Conservation (phyloP, 306 rosid species). For the Quillaja saponaria region DNA sequence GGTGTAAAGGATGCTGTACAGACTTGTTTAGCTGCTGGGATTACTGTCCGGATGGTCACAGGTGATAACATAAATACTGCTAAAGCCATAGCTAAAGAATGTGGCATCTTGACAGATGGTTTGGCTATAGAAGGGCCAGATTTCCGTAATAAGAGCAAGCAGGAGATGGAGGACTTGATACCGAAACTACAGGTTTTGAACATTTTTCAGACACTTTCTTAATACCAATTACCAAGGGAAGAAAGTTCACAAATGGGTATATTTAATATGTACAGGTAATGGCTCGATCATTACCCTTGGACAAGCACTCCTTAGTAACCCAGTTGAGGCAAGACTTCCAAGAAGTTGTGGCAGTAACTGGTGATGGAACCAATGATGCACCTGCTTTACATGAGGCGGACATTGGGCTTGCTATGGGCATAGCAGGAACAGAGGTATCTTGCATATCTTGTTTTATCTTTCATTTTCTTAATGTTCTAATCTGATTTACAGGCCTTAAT, state of each 20-base stretch:
- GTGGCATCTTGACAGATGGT: conserved; percentile 89
- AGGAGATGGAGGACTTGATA: conserved; percentile 61
- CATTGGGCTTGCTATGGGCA: conserved; percentile 94
- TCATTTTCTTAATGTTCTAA: not conserved
- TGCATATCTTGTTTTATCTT: not conserved
- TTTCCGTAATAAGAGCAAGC: conserved; percentile 53
- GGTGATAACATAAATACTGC: conserved; percentile 94
- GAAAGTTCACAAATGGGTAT: conserved; percentile 7
- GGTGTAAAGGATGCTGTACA: conserved; percentile 81
- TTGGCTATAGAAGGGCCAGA: conserved; percentile 89
- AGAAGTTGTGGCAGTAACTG: conserved; percentile 94
- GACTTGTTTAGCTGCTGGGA: conserved; percentile 80
- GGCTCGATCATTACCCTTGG: conserved; percentile 91
- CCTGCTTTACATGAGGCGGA: conserved; percentile 93
- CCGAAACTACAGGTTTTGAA: conserved; percentile 81
- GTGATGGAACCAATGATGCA: conserved; percentile 96
- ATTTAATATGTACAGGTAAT: conserved; percentile 60
- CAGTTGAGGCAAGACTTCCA: conserved; percentile 55
- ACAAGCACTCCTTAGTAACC: conserved; percentile 80
- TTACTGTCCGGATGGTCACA: conserved; percentile 80
- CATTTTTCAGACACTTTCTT: conserved; percentile 11
- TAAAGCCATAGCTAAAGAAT: conserved; percentile 90
- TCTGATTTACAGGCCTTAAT: conserved; percentile 3
- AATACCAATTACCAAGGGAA: conserved; percentile 1
- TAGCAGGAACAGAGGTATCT: conserved; percentile 92